These are phyloP conservation scores for Seiridium cupressi DNA, from an alignment of 2,329 filamentous ascomycete species.

Conservation along the genomic window DNA sequence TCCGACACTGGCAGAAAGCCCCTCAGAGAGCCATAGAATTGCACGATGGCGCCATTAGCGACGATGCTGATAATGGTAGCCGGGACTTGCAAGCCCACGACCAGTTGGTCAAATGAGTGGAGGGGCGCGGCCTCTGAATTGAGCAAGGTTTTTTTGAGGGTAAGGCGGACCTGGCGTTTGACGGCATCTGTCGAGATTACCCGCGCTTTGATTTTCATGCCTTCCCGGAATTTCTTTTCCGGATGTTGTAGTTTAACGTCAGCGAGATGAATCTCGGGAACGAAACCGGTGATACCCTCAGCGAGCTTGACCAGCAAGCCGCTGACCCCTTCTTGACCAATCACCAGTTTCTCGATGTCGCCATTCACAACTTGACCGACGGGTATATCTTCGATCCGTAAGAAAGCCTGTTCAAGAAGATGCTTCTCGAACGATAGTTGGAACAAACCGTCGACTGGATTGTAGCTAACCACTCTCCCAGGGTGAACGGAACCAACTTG, in stretches of 20 bases:
- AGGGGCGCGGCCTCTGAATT: slow-evolving; percentile 84
- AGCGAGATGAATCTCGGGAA: slow-evolving; percentile 83
- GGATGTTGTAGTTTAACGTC: slow-evolving; percentile 87
- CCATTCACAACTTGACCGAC: slow-evolving; percentile 79
- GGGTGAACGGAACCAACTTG: slow-evolving; percentile 76
- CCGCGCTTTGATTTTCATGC: slow-evolving; percentile 78
- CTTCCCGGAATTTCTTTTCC: slow-evolving; percentile 93
- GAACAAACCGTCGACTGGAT: slow-evolving; percentile 80
- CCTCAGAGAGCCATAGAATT: slow-evolving; percentile 82
- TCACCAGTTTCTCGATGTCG: slow-evolving; percentile 79
- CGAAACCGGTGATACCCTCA: slow-evolving; percentile 85
- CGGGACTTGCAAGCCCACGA: slow-evolving; percentile 73
- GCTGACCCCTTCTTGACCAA: slow-evolving; percentile 74
- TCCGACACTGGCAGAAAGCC: slow-evolving; percentile 91
- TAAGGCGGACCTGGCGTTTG: slow-evolving; percentile 79
- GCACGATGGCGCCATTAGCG: slow-evolving; percentile 77
- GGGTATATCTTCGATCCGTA: slow-evolving; percentile 87
- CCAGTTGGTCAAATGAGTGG: slow-evolving; percentile 72
- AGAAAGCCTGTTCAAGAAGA: slow-evolving; percentile 81
- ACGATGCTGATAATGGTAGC: slow-evolving; percentile 86
- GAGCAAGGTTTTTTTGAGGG: slow-evolving; percentile 90
- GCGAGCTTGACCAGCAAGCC: slow-evolving; percentile 82
- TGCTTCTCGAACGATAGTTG: slow-evolving; percentile 80
- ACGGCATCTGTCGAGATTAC: slow-evolving; percentile 77
- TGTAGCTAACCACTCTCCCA: slow-evolving; percentile 83